phyloP scores from a whole-genome alignment of 2,329 filamentous ascomycete genomes.

The Calonectria pteridis region DNA sequence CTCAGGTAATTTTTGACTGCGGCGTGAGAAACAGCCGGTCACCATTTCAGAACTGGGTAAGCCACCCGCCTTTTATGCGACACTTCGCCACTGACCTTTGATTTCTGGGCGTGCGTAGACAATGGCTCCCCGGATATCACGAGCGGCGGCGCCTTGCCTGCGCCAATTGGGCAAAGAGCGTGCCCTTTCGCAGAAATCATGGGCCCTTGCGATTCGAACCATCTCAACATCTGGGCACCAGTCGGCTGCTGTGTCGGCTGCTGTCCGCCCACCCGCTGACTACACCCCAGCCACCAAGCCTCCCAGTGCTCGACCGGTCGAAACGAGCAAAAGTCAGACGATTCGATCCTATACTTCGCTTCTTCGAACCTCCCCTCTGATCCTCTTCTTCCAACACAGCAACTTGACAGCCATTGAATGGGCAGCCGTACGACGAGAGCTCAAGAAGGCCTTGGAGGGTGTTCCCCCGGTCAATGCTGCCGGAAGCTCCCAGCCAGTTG shows the following conservation, averaged over 20 bases:
- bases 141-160: conserved; percentile 38
- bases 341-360: conserved; percentile 88
- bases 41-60: conserved; percentile 24
- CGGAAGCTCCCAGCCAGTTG: conserved; percentile 48
- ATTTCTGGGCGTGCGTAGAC: neutral
- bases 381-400: conserved; percentile 84
- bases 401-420: conserved; percentile 77
- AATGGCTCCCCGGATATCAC: conserved; percentile 43
- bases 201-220: conserved; percentile 36
- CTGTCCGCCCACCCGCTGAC: conserved; percentile 56
- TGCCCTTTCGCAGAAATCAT: conserved; percentile 31
- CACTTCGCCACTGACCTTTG: conserved; percentile 8
- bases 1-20: conserved; percentile 37
- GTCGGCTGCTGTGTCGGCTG: conserved; percentile 41
- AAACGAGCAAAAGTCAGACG: conserved; percentile 91
- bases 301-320: conserved; percentile 86
- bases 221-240: conserved; percentile 45
- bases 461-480: conserved; percentile 51
- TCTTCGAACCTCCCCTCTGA: conserved; percentile 85
- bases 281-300: conserved; percentile 80
- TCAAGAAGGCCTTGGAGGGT: conserved; percentile 57
- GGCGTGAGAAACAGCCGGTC: conserved; percentile 25
- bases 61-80: neutral
- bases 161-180: conserved; percentile 41
- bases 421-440: conserved; percentile 58